Percentiles rank a stretch among this genome's conserved stretches.
phyloP scores from a whole-genome alignment of 2,329 filamentous ascomycete genomes.

The Arthroderma uncinatum region DNA sequence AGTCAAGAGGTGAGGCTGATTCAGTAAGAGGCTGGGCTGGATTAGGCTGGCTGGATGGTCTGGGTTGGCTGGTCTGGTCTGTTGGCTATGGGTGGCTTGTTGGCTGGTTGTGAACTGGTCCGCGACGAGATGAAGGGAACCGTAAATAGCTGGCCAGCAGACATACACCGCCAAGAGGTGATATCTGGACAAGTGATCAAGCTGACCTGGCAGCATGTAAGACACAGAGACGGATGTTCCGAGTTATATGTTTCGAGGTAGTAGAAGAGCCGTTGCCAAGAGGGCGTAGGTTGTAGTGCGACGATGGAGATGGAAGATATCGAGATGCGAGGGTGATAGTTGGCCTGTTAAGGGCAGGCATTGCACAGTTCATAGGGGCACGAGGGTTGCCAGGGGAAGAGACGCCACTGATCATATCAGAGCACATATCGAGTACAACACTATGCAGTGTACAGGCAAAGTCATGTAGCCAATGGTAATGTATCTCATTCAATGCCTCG shows the following conservation, averaged over 20 bases:
- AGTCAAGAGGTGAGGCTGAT: background rate
- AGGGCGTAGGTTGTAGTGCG: background rate
- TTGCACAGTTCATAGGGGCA: background rate
- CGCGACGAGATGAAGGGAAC: too few species aligned
- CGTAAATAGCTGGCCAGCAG: too few species aligned
- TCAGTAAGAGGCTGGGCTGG: background rate
- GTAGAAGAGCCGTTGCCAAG: background rate
- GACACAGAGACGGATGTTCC: background rate
- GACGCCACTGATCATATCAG: too few species aligned
- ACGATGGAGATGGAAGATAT: background rate
- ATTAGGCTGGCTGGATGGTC: background rate
- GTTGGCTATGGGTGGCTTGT: too few species aligned
- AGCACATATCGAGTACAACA: too few species aligned
- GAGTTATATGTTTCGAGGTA: background rate
- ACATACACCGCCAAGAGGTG: too few species aligned
- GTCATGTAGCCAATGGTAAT: too few species aligned
- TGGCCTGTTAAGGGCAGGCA: background rate
- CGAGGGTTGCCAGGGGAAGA: too few species aligned
- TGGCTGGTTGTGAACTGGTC: too few species aligned
- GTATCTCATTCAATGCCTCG: too few species aligned
- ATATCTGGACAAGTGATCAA: background rate
- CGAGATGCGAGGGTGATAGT: background rate
- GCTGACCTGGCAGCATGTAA: background rate
- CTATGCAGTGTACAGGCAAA: too few species aligned
- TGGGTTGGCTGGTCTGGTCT: too few species aligned